Evolutionary conservation across 805 yeast genomes (phyloP).

Genomic region (Vanderwaltozyma polyspora): DNA sequence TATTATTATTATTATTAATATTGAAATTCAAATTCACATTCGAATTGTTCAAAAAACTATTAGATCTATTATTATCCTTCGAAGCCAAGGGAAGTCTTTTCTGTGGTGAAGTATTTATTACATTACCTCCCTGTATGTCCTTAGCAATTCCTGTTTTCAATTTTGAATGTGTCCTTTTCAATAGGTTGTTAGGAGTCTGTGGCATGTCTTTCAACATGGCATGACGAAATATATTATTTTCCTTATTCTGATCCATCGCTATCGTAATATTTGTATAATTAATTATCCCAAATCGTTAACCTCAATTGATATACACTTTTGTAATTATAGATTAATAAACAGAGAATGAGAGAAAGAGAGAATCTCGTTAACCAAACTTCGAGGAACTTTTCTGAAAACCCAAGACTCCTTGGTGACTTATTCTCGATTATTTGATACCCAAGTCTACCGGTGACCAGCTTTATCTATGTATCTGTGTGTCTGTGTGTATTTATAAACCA

Average conservation of each 20-base stretch:
- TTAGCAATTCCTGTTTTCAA: conserved; percentile 5
- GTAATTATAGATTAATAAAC: too few species aligned
- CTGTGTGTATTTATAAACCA: too few species aligned
- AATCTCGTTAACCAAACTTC: too few species aligned
- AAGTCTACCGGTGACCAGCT: too few species aligned
- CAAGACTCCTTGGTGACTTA: too few species aligned
- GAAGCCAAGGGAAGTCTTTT: conserved; percentile 22
- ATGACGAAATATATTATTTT: conserved; percentile 4
- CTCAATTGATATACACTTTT: too few species aligned
- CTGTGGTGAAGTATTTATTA: background rate
- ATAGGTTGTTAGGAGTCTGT: conserved; percentile 17
- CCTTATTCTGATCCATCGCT: conserved; percentile 7
- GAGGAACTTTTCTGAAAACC: too few species aligned
- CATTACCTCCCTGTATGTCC: conserved; percentile 3
- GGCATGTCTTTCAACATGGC: conserved; percentile 7
- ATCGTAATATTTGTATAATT: too few species aligned
- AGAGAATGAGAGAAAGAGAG: too few species aligned
- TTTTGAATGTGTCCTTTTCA: conserved; percentile 16
- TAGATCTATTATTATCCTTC: conserved; percentile 21
- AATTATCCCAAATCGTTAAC: too few species aligned
- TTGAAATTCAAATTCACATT: background rate
- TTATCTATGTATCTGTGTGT: too few species aligned
- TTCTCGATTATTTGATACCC: too few species aligned
- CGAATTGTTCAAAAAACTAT: conserved; percentile 3
- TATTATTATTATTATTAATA: conserved; percentile 1